Base-by-base conservation (phyloP, 2,329 filamentous ascomycete species). In the Curvularia hawaiiensis region DNA sequence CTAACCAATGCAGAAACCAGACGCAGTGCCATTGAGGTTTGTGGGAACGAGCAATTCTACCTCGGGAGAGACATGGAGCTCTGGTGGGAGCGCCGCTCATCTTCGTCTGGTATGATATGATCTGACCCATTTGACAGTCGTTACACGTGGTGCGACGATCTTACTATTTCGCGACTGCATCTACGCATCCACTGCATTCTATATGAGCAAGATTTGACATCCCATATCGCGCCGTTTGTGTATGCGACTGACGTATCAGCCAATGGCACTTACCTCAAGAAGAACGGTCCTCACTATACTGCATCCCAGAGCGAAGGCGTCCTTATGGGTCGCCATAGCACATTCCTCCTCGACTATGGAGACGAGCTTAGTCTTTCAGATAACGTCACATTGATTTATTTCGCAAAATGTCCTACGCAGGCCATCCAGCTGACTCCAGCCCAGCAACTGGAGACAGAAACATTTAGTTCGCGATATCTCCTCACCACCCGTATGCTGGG, bases 401-500 rank as follows among this genome's bases (percentile, higher is more conserved):
- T 51, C n/a, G 60, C 66, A 4, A 44, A 41, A 0, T 50, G 48
- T 4, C 49, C 46, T 1, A 50, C 56, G 6, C 47, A 64, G 30
- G 58, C 62, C 5, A 41, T 41, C 18, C 24, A 50, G 2, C 50
- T 76, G n/a, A 68, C 66, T 0, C 18, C 40, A 1, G 58, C 62
- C 3, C 74, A 76, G 54, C 47, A 69, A 38, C 76, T 78, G 56
- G 69, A 75, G 20, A 65, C 68, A 24, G 77, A 81, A 51, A 65
- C 74, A 6, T 85, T 88, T 57, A 59, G 71, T 3, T 68, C 80
- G 41, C 75, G 77, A 11, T 88, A 82, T 63, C 64, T 72, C 2
- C 74, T 89, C 28, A 82, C 77, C 1, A 69, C 79, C 40, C 80
- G 82, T 10, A 68, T 80, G 3, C 76, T 89, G 24, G 86, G 87